Evolutionary conservation across 257 asterid genomes (phyloP).

Genomic region (Perilla frutescens): DNA sequence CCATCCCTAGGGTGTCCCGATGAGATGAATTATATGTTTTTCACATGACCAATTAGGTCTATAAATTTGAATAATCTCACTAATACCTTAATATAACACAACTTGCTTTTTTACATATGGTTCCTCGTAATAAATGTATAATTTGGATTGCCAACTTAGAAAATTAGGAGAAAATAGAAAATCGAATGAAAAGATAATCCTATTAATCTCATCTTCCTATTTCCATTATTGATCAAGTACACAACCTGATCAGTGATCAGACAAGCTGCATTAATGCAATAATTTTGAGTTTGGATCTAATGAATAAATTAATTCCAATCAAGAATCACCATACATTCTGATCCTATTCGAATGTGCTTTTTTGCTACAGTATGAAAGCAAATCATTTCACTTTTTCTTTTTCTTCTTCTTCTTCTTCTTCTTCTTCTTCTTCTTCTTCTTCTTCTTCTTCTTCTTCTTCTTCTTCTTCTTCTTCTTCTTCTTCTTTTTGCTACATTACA

Average conservation of each 20-base stretch:
- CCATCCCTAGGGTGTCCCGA: too few species aligned
- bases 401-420: not conserved
- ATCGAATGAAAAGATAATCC: too few species aligned
- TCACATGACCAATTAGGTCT: too few species aligned
- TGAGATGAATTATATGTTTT: too few species aligned
- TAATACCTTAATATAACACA: too few species aligned
- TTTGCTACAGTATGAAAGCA: not conserved
- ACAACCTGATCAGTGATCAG: not conserved
- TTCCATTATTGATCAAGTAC: constrained; percentile 7
- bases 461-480: not conserved
- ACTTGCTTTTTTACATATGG: too few species aligned
- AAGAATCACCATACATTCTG: not conserved
- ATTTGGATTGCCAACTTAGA: too few species aligned
- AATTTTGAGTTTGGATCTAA: not conserved
- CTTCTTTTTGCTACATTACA: not conserved
- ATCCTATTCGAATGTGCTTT: not conserved
- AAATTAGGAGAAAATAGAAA: too few species aligned
- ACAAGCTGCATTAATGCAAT: not conserved
- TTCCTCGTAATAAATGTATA: too few species aligned
- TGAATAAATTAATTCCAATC: not conserved
- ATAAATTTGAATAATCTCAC: too few species aligned
- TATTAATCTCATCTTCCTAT: too few species aligned
- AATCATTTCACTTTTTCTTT: not conserved
- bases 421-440: not conserved
- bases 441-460: not conserved